Evolutionary conservation across 345 rosid genomes (phyloP), one percentile per base, ranked within the genome.

Genomic region (Jatropha curcas): DNA sequence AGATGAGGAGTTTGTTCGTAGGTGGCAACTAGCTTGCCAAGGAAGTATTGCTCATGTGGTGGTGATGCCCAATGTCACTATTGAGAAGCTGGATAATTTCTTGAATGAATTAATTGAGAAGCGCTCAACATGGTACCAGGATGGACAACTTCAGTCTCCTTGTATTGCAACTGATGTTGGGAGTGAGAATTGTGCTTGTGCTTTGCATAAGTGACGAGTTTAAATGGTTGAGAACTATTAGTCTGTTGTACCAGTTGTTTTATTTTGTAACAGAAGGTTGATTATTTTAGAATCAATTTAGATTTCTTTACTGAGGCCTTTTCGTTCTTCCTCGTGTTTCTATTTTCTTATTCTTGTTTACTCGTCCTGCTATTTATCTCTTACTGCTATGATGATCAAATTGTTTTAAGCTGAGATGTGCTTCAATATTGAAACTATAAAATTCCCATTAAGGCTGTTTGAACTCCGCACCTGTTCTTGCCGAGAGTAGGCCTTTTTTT

Each of bases 11-110:
- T 92, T 95, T 68, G 88, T 89, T 16, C 93, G 99, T 27, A 78
- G 88, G 76, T 95, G 99, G 98, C 98, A 95, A 79, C 92, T 95
- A 3, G 98, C 97, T 72, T 95, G 98, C 79, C 88, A 92, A 76
- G 92, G 98, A 9, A 85, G 82, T 74, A 92, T 87, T 22, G 91
- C 98, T 43, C 98, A 94, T 50, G 92, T 89, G 2, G 98, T 94
- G 78, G 99, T 94, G 71, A 94, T 94, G 98, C 99, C 99, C 8
- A 94, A 71, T 65, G 92, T 92, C 48, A 84, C 86, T 28, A 73
- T 92, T 17, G 90, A 90, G n/a, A 92, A 92, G 84, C 88, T 95
- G 61, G 92, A 95, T 46, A 61, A 56, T 79, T 95, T 92, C 79
- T 67, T 95, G 80, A 70, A 85, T 37, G 96, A 90, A 65, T 74